phyloP scores from a whole-genome alignment of 768 basidiomycete species.

The Tylopilus intermedius region DNA sequence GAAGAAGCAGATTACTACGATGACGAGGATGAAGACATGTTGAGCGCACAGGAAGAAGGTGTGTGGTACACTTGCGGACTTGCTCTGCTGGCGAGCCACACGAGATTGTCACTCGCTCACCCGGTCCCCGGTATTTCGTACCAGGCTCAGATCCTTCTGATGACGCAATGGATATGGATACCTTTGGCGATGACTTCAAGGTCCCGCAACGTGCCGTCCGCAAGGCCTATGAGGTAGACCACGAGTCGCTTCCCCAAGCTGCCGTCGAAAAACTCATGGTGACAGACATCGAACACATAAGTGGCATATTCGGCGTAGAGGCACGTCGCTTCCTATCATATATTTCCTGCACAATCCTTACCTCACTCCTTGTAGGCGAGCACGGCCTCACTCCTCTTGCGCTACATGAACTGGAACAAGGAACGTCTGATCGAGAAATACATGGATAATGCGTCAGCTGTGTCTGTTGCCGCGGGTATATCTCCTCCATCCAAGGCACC shows the following conservation, averaged over 20 bases:
- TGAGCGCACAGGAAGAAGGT: slow-evolving; percentile 58
- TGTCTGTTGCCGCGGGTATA: slow-evolving; percentile 74
- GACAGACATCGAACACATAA: slow-evolving; percentile 78
- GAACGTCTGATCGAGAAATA: slow-evolving; percentile 94
- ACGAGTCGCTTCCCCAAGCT: slow-evolving; percentile 63
- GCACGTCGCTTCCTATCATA: slow-evolving; percentile 44
- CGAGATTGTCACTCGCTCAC: slow-evolving; percentile 14
- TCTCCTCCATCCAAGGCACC: slow-evolving; percentile 30
- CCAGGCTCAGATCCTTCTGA: slow-evolving; percentile 42
- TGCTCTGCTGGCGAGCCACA: slow-evolving; percentile 23
- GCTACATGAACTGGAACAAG: slow-evolving; percentile 90
- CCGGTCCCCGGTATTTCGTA: slow-evolving; percentile 9
- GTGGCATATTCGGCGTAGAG: slow-evolving; percentile 82
- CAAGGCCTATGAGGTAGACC: slow-evolving; percentile 84
- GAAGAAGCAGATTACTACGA: slow-evolving; percentile 63
- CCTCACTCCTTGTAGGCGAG: slow-evolving; percentile 41
- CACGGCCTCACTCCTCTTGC: slow-evolving; percentile 72
- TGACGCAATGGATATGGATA: slow-evolving; percentile 69
- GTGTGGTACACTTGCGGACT: slow-evolving; percentile 14
- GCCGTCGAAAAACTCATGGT: slow-evolving; percentile 77
- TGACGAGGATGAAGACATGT: slow-evolving; percentile 66
- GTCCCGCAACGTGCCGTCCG: slow-evolving; percentile 48
- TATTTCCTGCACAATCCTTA: not conserved
- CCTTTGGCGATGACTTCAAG: slow-evolving; percentile 59
- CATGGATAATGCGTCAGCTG: slow-evolving; percentile 81